phyloP scores from a whole-genome alignment of 352 stramenopile species.

The Aphanomyces cochlioides region DNA sequence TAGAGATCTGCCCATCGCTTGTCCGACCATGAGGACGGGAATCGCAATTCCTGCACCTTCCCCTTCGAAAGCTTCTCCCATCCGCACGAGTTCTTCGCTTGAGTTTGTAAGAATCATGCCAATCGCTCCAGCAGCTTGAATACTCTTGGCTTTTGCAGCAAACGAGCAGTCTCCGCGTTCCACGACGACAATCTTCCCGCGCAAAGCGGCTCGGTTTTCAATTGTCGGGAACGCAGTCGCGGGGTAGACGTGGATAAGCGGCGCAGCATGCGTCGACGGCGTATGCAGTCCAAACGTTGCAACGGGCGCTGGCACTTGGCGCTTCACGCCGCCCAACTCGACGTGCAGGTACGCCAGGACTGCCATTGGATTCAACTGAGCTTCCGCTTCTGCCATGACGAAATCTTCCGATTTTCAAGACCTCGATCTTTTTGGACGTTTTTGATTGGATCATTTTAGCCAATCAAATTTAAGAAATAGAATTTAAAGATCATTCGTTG shows the following conservation, averaged over 20 bases:
- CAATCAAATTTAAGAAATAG: too few relatives aligned
- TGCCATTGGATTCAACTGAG: slow-evolving; percentile 19
- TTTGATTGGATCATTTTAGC: too few relatives aligned
- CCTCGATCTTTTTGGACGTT: background rate
- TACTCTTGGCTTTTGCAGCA: slow-evolving; percentile 50
- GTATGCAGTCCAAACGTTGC: slow-evolving; percentile 52
- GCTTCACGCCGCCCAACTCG: background rate
- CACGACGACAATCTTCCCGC: slow-evolving; percentile 53
- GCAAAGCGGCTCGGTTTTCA: slow-evolving; percentile 45
- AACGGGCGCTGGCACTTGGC: slow-evolving; percentile 35
- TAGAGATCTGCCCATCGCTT: slow-evolving; percentile 11
- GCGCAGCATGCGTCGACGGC: slow-evolving; percentile 32
- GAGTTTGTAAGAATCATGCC: slow-evolving; percentile 42
- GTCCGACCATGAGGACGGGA: slow-evolving; percentile 29
- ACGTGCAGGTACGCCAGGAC: slow-evolving; percentile 22
- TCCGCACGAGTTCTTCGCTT: slow-evolving; percentile 28
- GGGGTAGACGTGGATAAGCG: slow-evolving; percentile 55
- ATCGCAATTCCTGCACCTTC: slow-evolving; percentile 25
- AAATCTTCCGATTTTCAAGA: slow-evolving; percentile 18
- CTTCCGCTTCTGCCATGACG: background rate
- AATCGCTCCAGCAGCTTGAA: slow-evolving; percentile 54
- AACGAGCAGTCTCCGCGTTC: slow-evolving; percentile 70
- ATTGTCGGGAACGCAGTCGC: slow-evolving; percentile 54
- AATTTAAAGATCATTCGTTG: too few relatives aligned
- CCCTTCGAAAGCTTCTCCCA: slow-evolving; percentile 25